Evolutionary conservation across 2,329 filamentous ascomycete species (phyloP).

Genomic region (Trichoderma cornu-damae): DNA sequence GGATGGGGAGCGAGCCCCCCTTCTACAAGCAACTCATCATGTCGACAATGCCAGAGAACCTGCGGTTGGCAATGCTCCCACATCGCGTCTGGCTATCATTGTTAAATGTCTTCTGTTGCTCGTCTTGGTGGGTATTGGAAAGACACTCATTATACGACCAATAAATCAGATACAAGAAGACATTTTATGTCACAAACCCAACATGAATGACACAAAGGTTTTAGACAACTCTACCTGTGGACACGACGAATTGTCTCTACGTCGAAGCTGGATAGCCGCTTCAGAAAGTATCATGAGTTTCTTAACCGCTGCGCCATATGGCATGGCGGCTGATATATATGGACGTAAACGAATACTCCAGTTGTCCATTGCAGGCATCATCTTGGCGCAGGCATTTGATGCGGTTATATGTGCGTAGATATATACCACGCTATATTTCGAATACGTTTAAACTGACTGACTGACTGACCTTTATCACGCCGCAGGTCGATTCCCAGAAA

Average conservation of each 20-base stretch:
- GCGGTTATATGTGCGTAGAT: slow-evolving; percentile 2
- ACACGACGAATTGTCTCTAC: background rate
- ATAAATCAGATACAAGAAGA: slow-evolving; percentile 3
- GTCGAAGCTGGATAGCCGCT: slow-evolving; percentile 3
- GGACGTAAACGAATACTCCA: slow-evolving; percentile 9
- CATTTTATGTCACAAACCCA: slow-evolving; percentile 3
- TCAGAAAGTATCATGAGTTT: background rate
- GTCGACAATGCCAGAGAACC: slow-evolving; percentile 2
- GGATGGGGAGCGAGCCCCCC: slow-evolving; percentile 5
- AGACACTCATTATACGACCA: slow-evolving; percentile 1
- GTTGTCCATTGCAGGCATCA: background rate
- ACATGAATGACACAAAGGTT: background rate
- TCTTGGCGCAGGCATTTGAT: slow-evolving; percentile 10
- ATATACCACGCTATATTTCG: background rate
- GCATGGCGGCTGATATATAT: slow-evolving; percentile 8
- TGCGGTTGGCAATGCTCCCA: background rate
- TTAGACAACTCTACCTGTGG: background rate
- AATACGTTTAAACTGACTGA: background rate
- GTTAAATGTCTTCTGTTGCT: slow-evolving; percentile 4
- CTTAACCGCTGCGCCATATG: background rate
- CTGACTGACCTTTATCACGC: background rate
- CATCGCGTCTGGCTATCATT: background rate
- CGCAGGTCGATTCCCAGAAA: slow-evolving; percentile 3
- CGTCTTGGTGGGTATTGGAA: background rate
- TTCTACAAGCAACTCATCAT: slow-evolving; percentile 5